Evolutionary conservation across 768 basidiomycete genomes (phyloP).

Genomic region (Calocybe indica): DNA sequence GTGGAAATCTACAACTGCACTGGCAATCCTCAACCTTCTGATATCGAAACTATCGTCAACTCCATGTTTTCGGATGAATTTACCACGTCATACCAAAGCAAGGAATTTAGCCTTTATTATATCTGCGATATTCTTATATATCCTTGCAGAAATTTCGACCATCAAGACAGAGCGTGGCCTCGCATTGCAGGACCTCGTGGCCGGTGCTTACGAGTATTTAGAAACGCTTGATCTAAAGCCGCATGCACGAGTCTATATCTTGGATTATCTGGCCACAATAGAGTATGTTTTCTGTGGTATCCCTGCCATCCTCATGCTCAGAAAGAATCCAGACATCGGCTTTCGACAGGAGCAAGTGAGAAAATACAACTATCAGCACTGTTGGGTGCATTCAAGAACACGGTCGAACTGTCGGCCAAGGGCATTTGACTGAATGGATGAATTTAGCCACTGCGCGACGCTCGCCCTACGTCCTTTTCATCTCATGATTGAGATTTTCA

Average conservation of each 20-base stretch:
- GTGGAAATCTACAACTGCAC: conserved; percentile 95
- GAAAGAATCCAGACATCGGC: conserved; percentile 57
- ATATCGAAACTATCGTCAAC: conserved; percentile 89
- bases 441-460: too few relatives aligned
- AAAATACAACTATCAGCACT: conserved; percentile 92
- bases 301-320: not conserved
- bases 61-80: conserved; percentile 97
- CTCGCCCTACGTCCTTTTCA: not conserved
- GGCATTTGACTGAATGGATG: conserved; percentile 10
- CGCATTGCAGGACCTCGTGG: conserved; percentile 90
- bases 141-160: conserved; percentile 67
- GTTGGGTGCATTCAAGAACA: conserved; percentile 89
- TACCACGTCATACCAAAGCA: conserved; percentile 82
- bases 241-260: conserved; percentile 81
- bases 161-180: conserved; percentile 91
- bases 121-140: conserved; percentile 1
- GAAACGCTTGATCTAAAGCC: conserved; percentile 83
- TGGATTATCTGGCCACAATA: conserved; percentile 91
- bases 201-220: conserved; percentile 87
- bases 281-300: conserved; percentile 56
- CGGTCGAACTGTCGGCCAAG: conserved; percentile 70
- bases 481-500: not conserved
- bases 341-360: conserved; percentile 90
- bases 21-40: conserved; percentile 91
- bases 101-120: conserved; percentile 13